Base-by-base conservation (phyloP, 768 basidiomycete genomes). In the Clitopilus hobsonii region DNA sequence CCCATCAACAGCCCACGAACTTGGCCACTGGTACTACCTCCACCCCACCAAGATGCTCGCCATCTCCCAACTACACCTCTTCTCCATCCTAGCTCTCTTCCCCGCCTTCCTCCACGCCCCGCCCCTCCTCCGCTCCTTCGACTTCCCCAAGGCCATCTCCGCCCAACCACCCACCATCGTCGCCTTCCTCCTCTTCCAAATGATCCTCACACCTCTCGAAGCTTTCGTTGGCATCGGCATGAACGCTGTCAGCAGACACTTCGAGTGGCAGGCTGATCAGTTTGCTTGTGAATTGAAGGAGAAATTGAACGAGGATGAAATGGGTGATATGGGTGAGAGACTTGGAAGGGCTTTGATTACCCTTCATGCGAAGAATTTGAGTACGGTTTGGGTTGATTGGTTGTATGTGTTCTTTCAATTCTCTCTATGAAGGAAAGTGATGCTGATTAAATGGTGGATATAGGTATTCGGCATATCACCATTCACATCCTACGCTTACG, bases 301-400 rank as follows among this genome's bases (percentile, higher is more conserved):
- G 25, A 69, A 71, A 60, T 68, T 82, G 22, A 56, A 71, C 11
- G 73, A 74, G 53, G 71, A 78, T 27, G 80, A 80, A 38, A 89
- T 91, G 88, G 77, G 74, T 26, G 88, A 92, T 68, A 90, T 96
- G 87, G 92, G 92, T 10, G 88, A 88, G 20, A 78, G 89, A 27
- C 85, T 98, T 29, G 88, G 86, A 18, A 80, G 84, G 14, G 93
- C 95, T 22, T 76, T 98, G 56, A 82, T 92, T 60, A 79, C 85
- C 48, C 79, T 98, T 20, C 95, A 98, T 65, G 88, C 92, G 55
- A 89, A 95, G 76, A 98, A 98, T 67, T 67, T 97, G 63, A 89
- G 89, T 49, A 94, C 91, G 1, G 90, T 97, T 48, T 93, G 93
- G 86, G 92, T 94, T 13, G 94, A 97, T 68, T 91, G 90, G 89